Evolutionary conservation across 1,284 basidiomycete species (phyloP).

Genomic region (Xerocomus minutiporus): DNA sequence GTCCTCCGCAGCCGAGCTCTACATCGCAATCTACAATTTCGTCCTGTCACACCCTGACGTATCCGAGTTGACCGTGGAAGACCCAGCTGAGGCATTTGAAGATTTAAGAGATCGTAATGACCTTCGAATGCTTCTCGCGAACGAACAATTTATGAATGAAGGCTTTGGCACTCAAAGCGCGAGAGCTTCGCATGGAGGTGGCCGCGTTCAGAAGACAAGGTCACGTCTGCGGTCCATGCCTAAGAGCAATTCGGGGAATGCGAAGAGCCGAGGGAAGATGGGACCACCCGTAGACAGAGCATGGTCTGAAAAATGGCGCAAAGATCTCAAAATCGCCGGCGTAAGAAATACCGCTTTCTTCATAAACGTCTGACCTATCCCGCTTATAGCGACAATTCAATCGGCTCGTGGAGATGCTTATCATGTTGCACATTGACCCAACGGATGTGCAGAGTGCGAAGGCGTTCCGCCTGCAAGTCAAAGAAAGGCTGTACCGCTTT

Average conservation of each 20-base stretch:
- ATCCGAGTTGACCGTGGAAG: conserved; percentile 92
- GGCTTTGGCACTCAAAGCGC: conserved; percentile 38
- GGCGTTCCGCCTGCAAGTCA: conserved; percentile 81
- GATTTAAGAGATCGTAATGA: conserved; percentile 93
- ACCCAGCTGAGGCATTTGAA: conserved; percentile 94
- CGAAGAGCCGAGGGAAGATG: conserved; percentile 53
- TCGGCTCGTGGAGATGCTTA: conserved; percentile 88
- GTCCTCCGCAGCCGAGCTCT: conserved; percentile 67
- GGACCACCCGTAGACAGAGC: conserved; percentile 71
- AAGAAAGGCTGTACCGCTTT: conserved; percentile 90
- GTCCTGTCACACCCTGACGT: conserved; percentile 64
- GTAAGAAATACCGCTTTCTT: conserved; percentile 41
- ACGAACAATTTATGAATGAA: conserved; percentile 64
- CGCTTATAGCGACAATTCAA: conserved; percentile 80
- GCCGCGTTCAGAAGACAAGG: conserved; percentile 34
- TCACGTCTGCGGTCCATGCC: conserved; percentile 38
- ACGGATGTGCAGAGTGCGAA: conserved; percentile 52
- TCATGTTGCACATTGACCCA: conserved; percentile 69
- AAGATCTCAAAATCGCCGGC: conserved; percentile 84
- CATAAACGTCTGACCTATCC: conserved; percentile 4
- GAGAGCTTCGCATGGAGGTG: conserved; percentile 42
- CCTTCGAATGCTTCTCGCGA: conserved; percentile 70
- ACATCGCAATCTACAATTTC: conserved; percentile 81
- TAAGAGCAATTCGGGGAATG: conserved; percentile 28
- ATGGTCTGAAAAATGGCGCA: conserved; percentile 81